Conservation (phyloP, 179 eudicot genomes). For the Beta corolliflora region DNA sequence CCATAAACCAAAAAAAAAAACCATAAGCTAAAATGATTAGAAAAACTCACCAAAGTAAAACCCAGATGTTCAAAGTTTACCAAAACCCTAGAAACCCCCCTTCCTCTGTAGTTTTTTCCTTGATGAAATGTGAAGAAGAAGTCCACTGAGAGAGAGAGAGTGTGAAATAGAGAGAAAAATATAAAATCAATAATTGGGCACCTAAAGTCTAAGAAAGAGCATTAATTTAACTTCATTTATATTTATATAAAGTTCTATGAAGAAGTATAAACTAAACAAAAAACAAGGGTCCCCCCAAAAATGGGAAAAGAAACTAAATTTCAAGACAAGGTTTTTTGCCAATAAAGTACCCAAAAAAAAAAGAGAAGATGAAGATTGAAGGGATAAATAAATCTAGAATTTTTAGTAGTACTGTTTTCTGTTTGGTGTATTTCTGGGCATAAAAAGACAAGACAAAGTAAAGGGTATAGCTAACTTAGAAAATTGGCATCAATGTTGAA, state of each 20-base stretch:
- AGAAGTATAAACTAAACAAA: too few relatives aligned
- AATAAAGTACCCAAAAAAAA: constrained; percentile 8
- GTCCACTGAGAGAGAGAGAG: constrained; percentile 39
- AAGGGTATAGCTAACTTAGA: constrained; percentile 7
- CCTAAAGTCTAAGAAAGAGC: constrained; percentile 22
- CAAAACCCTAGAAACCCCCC: constrained; percentile 46
- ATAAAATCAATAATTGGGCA: constrained; percentile 31
- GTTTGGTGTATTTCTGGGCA: neutral
- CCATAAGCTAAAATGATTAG: constrained; percentile 18
- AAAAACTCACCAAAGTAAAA: constrained; percentile 24
- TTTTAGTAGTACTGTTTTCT: neutral
- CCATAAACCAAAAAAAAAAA: constrained; percentile 2
- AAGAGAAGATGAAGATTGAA: neutral
- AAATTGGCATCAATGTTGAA: constrained; percentile 19
- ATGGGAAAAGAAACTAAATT: constrained; percentile 1
- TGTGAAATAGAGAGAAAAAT: neutral
- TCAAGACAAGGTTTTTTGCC: too few relatives aligned
- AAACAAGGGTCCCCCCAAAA: constrained; percentile 17
- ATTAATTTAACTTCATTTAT: constrained; percentile 21
- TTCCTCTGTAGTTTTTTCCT: constrained; percentile 18
- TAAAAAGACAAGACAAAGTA: constrained; percentile 9
- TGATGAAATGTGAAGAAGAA: constrained; percentile 14
- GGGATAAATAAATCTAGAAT: too few relatives aligned
- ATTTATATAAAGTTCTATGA: neutral
- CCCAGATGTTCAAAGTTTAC: constrained; percentile 4